Evolutionary conservation across 768 basidiomycete species (phyloP), one percentile per base, ranked within the genome.

Genomic region (Lactifluus hygrophoroides): DNA sequence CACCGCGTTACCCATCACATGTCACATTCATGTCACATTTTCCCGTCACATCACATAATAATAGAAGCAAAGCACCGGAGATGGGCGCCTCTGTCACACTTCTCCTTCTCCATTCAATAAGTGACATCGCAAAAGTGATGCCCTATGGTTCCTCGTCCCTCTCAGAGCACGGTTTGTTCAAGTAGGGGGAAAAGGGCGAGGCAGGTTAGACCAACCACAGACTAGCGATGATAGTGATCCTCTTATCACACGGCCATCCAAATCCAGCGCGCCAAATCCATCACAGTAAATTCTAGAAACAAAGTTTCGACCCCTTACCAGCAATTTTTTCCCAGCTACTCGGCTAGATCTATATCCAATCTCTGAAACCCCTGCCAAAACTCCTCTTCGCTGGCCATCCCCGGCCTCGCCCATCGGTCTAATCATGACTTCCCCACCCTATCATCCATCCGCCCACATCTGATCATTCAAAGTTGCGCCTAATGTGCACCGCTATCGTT

Each of bases 1-100:
- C 57, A 51, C n/a, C 45, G 51, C 60, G 57, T 58, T 53, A 58
- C 60, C 3, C n/a, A 27, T 61, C 60, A 61, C 35, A 16, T 0
- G 40, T 43, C 27, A 50, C 46, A 48, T 17, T 5, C 28, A 25
- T 9, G 51, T 58, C 57, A 58, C 51, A 44, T n/a, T n/a, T 5
- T 28, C 9, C 0, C 4, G 45, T 58, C 57, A 58, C 57, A 37
- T 51, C 42, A 34, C 30, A 28, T 48, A 48, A 28, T 48, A 48
- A 55, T 19, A 17, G 27, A 38, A 51, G 25, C 37, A 23, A 28
- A 14, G 0, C 21, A 14, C 19, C 50, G 35, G 37, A 46, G 14
- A 52, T 58, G 57, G 25, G 51, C 51, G 48, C 48, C 49, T 48
- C 21, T 54, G 37, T 42, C 43, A 40, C 44, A 21, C 28, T 42